Conservation (phyloP, 2,329 filamentous ascomycete genomes). For the Fusarium praegraminearum region DNA sequence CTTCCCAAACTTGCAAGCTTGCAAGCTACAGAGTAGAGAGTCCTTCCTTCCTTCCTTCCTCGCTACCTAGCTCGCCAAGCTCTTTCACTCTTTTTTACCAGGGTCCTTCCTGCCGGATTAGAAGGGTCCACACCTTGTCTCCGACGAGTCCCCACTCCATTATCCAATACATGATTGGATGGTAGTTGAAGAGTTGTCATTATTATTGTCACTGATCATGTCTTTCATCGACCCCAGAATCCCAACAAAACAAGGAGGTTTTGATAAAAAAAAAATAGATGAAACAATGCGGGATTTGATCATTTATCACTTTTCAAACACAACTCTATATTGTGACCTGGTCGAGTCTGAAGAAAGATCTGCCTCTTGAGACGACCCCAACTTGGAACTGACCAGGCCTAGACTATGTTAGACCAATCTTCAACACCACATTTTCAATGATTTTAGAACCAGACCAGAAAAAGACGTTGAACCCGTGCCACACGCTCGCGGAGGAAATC, state of each 20-base stretch:
- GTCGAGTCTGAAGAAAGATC: not conserved
- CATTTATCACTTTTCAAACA: not conserved
- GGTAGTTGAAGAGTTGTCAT: conserved; percentile 22
- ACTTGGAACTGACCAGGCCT: conserved; percentile 22
- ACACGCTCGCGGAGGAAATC: conserved; percentile 28
- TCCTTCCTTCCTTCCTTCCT: conserved; percentile 11
- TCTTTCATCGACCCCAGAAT: conserved; percentile 20
- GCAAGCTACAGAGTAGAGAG: not conserved
- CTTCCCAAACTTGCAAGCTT: not conserved
- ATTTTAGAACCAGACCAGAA: conserved; percentile 15
- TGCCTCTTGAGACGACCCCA: conserved; percentile 7
- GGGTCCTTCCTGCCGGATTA: conserved; percentile 31
- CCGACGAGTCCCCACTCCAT: conserved; percentile 20
- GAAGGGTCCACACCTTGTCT: conserved; percentile 34
- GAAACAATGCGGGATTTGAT: not conserved
- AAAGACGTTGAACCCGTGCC: conserved; percentile 42
- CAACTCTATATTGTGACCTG: not conserved
- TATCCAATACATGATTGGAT: conserved; percentile 34
- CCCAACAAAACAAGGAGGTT: conserved; percentile 12
- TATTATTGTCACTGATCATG: conserved; percentile 3
- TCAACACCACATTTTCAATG: conserved; percentile 10
- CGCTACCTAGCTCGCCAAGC: conserved; percentile 8
- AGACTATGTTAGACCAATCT: conserved; percentile 17
- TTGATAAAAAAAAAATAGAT: conserved; percentile 2
- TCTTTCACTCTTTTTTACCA: conserved; percentile 24